phyloP scores from a whole-genome alignment of 306 rosid species.

The Cucurbita pepo region DNA sequence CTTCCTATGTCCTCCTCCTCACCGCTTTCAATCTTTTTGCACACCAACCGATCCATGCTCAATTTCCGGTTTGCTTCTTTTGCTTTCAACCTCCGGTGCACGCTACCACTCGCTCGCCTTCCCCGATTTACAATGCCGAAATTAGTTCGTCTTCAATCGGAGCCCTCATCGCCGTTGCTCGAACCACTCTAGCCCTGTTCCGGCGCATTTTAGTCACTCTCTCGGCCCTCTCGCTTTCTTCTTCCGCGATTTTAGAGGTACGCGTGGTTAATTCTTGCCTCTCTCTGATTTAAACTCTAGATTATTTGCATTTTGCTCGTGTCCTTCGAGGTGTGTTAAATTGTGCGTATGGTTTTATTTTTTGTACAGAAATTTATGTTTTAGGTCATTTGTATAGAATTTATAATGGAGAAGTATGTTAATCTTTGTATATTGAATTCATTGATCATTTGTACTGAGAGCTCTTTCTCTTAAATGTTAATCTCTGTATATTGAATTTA shows the following conservation, averaged over 20 bases:
- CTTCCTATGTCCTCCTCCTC: background rate
- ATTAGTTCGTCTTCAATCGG: background rate
- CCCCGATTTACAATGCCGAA: background rate
- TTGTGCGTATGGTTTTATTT: background rate
- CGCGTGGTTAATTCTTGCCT: background rate
- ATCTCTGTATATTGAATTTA: no score
- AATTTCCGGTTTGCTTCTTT: background rate
- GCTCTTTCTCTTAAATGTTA: no score
- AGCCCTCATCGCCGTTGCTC: background rate
- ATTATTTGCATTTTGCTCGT: background rate
- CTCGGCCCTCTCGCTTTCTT: background rate
- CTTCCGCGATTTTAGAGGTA: background rate
- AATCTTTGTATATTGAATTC: no score
- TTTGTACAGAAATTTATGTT: background rate
- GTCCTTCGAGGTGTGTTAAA: background rate
- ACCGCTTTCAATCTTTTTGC: background rate
- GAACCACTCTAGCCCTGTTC: background rate
- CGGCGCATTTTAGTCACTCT: background rate
- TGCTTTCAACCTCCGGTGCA: background rate
- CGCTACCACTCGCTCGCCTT: background rate
- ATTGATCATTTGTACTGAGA: no score
- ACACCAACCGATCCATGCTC: background rate
- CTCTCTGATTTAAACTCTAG: background rate
- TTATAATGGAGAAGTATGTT: no score
- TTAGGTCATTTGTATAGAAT: background rate